A percentile compares a stretch with the other conserved stretches of the same genome.
These are phyloP conservation scores for Rubroboletus satanas DNA, from an alignment of 768 basidiomycete species.

Conservation along the genomic window DNA sequence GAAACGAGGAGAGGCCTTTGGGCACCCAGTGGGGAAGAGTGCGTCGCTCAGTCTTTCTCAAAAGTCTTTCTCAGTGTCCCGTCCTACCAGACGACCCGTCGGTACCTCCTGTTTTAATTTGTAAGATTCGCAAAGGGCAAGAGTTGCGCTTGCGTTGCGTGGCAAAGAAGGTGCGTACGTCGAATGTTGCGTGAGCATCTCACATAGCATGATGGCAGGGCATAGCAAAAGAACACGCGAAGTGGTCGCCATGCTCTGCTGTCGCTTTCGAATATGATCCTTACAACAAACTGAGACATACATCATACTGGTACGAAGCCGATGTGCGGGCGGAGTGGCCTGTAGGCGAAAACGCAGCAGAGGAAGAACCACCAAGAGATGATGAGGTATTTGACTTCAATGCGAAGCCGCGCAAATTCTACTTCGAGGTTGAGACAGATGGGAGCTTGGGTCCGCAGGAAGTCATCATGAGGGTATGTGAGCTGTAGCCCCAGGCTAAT, in stretches of 20 bases:
- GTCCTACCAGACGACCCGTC: slow-evolving; percentile 51
- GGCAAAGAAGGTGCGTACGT: slow-evolving; percentile 79
- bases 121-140: slow-evolving; percentile 92
- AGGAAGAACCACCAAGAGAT: slow-evolving; percentile 78
- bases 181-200: not conserved
- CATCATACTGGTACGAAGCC: slow-evolving; percentile 89
- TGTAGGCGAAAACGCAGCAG: slow-evolving; percentile 75
- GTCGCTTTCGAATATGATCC: slow-evolving; percentile 98
- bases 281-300: slow-evolving; percentile 94
- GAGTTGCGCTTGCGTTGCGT: slow-evolving; percentile 81
- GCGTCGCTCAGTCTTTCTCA: slow-evolving; percentile 21
- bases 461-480: slow-evolving; percentile 74
- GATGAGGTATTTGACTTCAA: slow-evolving; percentile 85
- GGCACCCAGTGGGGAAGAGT: slow-evolving; percentile 84
- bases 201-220: slow-evolving; percentile 51
- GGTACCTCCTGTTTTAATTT: slow-evolving; percentile 71
- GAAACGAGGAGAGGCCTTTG: slow-evolving; percentile 73
- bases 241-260: slow-evolving; percentile 96
- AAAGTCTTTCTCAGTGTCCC: slow-evolving; percentile 5
- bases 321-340: slow-evolving; percentile 89
- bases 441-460: slow-evolving; percentile 87
- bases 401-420: slow-evolving; percentile 86
- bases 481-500: not conserved
- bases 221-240: slow-evolving; percentile 96
- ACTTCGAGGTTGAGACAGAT: slow-evolving; percentile 92